Conservation (phyloP, 352 stramenopile genomes). For the Vaucheria bursata region DNA sequence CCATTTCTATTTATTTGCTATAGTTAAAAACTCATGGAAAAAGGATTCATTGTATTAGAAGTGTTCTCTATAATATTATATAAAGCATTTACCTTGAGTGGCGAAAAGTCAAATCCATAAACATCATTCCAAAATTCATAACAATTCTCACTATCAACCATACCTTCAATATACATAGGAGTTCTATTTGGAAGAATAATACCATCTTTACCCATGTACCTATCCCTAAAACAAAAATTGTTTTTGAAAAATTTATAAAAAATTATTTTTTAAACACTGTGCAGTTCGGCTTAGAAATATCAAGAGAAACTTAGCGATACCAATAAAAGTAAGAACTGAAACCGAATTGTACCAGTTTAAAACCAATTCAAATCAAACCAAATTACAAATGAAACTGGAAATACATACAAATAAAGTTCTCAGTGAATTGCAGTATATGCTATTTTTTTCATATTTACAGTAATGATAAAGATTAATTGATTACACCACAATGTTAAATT, state of each 20-base stretch:
- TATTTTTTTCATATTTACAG: too few relatives aligned
- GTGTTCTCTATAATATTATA: background rate
- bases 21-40: too few relatives aligned
- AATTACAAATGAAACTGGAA: background rate
- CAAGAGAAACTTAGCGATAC: too few relatives aligned
- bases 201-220: slow-evolving; percentile 32
- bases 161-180: slow-evolving; percentile 40
- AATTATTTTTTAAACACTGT: too few relatives aligned
- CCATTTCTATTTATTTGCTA: background rate
- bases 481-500: too few relatives aligned
- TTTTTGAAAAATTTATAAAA: too few relatives aligned
- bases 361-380: background rate
- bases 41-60: too few relatives aligned
- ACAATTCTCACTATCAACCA: slow-evolving; percentile 25
- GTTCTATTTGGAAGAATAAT: slow-evolving; percentile 39
- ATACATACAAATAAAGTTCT: too few relatives aligned
- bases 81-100: slow-evolving; percentile 6
- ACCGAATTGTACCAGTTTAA: background rate
- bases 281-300: too few relatives aligned
- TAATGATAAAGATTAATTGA: too few relatives aligned
- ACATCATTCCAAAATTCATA: slow-evolving; percentile 45
- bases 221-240: slow-evolving; percentile 6
- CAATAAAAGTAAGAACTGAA: background rate
- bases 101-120: slow-evolving; percentile 37
- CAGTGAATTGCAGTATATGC: too few relatives aligned